phyloP scores from a whole-genome alignment of 2,329 filamentous ascomycete genomes.

The Fusarium xylarioides region DNA sequence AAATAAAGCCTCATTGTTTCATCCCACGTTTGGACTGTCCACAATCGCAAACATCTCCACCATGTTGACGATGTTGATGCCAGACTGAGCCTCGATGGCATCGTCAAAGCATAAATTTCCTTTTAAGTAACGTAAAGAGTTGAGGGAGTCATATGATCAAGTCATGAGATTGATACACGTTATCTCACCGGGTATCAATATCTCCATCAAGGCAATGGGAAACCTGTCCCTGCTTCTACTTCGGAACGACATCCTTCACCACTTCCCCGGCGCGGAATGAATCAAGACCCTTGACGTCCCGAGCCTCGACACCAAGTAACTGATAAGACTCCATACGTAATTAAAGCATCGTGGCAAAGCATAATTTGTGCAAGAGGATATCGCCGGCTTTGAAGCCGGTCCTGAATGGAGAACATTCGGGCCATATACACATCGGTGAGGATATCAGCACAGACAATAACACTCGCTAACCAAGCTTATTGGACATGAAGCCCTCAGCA shows the following conservation, averaged over 20 bases:
- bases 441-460: not conserved
- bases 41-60: not conserved
- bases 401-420: conserved; percentile 4
- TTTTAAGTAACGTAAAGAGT: not conserved
- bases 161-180: not conserved
- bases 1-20: not conserved
- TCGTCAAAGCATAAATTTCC: not conserved
- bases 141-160: not conserved
- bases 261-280: not conserved
- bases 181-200: not conserved
- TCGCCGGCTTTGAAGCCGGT: conserved; percentile 20
- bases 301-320: not conserved
- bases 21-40: not conserved
- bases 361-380: conserved; percentile 8
- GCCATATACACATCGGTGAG: conserved; percentile 4
- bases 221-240: not conserved
- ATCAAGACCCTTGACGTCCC: not conserved
- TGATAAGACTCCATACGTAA: conserved; percentile 13
- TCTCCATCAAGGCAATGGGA: not conserved
- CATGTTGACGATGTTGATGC: not conserved
- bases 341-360: not conserved
- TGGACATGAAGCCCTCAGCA: conserved; percentile 22
- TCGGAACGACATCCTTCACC: not conserved
- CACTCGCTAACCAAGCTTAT: conserved; percentile 5
- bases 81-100: not conserved